Evolutionary conservation across 2,329 filamentous ascomycete species (phyloP), one percentile per base, ranked within the genome.

Genomic region (Ploettnerulaceae sp.): DNA sequence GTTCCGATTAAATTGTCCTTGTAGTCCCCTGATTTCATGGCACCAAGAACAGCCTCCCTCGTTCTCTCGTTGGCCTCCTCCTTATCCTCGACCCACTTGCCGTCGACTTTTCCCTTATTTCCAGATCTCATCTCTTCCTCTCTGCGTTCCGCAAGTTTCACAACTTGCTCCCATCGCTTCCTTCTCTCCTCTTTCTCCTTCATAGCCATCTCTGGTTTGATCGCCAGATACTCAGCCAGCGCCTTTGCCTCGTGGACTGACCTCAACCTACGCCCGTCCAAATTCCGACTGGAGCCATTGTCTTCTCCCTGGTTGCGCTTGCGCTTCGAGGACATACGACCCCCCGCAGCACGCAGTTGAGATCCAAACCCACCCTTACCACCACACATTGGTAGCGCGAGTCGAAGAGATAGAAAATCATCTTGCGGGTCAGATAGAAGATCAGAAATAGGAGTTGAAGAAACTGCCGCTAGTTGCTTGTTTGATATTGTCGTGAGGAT

Each of bases 281-380:
- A 75, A 57, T 97, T 98, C 54, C 93, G 82, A 63, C 88, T 95
- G 2, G 90, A 96, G 18, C 82, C 90, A 61, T 94, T 91, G 52
- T 89, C 83, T 28, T 95, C 89, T 43, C 81, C 83, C 58, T 86
- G 81, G 46, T 84, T 84, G 61, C 84, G 93, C 72, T 94, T 94
- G 58, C 82, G 81, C 60, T 79, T 79, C n/a, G 87, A 91, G 2
- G 89, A 95, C 93, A 98, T 98, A 70, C 94, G 91, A 31, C 94
- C 93, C 63, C 94, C 93, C 3, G 93, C 93, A 0, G 94, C 93
- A 63, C 94, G 88, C 28, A 98, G 81, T 67, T 98, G 94, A 1
- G 91, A 97, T 44, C 93, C 93, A 65, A 98, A 98, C 61, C 93
- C 93, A 67, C 93, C 93, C 65, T 98, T 98, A 64, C 94, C 94